Evolutionary conservation across 352 stramenopile genomes (phyloP).

Genomic region (Phytopythium mirpurense): DNA sequence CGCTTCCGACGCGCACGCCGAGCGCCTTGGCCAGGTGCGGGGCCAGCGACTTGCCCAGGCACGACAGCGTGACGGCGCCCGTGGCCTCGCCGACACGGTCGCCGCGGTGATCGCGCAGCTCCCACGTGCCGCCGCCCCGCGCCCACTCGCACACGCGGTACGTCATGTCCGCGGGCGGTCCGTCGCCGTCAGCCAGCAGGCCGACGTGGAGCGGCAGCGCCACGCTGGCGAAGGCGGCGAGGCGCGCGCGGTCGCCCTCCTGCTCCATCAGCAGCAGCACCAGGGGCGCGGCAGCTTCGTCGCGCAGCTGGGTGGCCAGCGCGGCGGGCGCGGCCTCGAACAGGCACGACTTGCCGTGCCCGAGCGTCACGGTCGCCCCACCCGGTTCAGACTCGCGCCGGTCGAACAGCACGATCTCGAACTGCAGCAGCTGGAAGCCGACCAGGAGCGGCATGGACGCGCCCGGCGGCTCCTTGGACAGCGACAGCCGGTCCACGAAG

Average conservation of each 20-base stretch:
- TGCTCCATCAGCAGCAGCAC: conserved; percentile 29
- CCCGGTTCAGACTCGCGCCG: not conserved
- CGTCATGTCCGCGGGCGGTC: conserved; percentile 5
- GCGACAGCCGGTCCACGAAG: conserved; percentile 19
- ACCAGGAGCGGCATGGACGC: conserved; percentile 13
- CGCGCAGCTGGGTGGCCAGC: conserved; percentile 21
- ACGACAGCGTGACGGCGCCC: conserved; percentile 34
- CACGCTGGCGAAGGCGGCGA: conserved; percentile 30
- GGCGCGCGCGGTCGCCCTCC: conserved; percentile 25
- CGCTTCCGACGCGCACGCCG: conserved; percentile 22
- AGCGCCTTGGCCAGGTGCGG: conserved; percentile 27
- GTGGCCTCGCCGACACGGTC: conserved; percentile 13
- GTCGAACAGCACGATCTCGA: conserved; percentile 49
- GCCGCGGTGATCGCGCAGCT: conserved; percentile 26
- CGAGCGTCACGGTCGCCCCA: conserved; percentile 2
- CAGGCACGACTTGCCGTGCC: conserved; percentile 45
- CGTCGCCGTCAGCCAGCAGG: conserved; percentile 1
- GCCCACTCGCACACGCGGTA: conserved; percentile 42
- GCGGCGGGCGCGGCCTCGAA: conserved; percentile 29
- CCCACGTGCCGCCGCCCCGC: conserved; percentile 25
- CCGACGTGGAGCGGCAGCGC: conserved; percentile 23
- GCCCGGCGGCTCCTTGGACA: not conserved
- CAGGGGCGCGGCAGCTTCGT: conserved; percentile 17
- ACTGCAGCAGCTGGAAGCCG: conserved; percentile 45
- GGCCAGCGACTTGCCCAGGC: conserved; percentile 31